These are phyloP conservation scores for Typha latifolia DNA, from an alignment of 176 grass and related monocot genomes.

Conservation along the genomic window DNA sequence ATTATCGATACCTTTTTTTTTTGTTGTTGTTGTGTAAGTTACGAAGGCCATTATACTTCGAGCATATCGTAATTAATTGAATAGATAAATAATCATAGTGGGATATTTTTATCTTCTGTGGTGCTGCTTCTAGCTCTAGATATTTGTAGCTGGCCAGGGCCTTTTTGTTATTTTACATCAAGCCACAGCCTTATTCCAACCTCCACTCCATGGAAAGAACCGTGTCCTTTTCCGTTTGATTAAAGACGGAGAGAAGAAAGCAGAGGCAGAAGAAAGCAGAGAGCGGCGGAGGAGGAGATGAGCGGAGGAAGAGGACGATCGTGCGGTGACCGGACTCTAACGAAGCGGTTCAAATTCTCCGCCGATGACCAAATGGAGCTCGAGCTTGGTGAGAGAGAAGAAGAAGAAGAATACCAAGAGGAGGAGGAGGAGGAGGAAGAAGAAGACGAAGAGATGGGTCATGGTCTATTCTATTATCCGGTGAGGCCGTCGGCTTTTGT, in stretches of 20 bases:
- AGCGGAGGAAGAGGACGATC: slow-evolving; percentile 2
- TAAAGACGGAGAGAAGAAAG: neutral
- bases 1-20: too few species aligned
- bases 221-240: neutral
- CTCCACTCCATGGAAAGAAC: neutral
- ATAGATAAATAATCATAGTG: neutral
- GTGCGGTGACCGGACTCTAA: slow-evolving; percentile 25
- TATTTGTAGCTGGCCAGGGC: neutral
- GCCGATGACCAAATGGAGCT: slow-evolving; percentile 10
- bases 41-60: too few species aligned
- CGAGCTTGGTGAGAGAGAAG: slow-evolving; percentile 17
- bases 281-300: slow-evolving; percentile 9
- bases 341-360: slow-evolving; percentile 62
- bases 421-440: slow-evolving; percentile 11
- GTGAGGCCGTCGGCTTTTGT: slow-evolving; percentile 57
- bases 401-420: slow-evolving; percentile 2
- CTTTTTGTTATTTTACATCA: slow-evolving; percentile 1
- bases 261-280: slow-evolving; percentile 15
- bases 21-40: too few species aligned
- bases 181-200: neutral
- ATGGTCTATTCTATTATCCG: slow-evolving; percentile 21
- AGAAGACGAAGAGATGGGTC: slow-evolving; percentile 15
- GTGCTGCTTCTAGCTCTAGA: neutral
- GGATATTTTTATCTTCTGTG: neutral
- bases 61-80: neutral